Percentiles rank a stretch among this genome's conserved stretches.
These are phyloP conservation scores for Colletotrichum caudatum DNA, from an alignment of 2,329 filamentous ascomycete genomes.

Conservation along the genomic window DNA sequence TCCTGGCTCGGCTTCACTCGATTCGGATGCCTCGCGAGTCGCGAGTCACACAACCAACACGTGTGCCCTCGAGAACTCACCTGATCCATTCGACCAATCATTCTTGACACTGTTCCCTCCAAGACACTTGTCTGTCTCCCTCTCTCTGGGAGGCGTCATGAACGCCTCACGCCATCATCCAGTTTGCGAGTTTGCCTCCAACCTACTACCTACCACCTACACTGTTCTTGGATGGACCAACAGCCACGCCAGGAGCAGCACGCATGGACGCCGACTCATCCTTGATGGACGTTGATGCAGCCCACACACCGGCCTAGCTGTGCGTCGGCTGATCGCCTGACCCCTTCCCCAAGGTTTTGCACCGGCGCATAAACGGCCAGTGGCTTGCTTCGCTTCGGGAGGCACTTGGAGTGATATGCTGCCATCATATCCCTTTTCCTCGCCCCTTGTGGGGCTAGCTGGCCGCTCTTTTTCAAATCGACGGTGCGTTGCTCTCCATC, in stretches of 20 bases:
- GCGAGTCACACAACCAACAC: slow-evolving; percentile 17
- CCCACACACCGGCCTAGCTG: background rate
- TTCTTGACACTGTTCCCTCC: background rate
- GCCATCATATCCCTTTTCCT: slow-evolving; percentile 1
- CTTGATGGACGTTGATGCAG: slow-evolving; percentile 15
- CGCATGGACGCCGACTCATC: slow-evolving; percentile 6
- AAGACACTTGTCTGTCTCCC: background rate
- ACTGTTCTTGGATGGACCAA: slow-evolving; percentile 15
- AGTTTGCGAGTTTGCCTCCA: background rate
- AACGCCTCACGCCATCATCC: slow-evolving; percentile 10
- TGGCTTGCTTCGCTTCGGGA: slow-evolving; percentile 4
- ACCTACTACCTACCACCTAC: background rate
- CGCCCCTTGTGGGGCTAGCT: slow-evolving; percentile 6
- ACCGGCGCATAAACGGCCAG: background rate
- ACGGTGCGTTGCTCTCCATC: slow-evolving; percentile 11
- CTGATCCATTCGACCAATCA: slow-evolving; percentile 27
- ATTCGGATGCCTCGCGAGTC: slow-evolving; percentile 23
- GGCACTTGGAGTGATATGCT: slow-evolving; percentile 5
- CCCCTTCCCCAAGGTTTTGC: background rate
- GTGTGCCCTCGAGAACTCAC: slow-evolving; percentile 2
- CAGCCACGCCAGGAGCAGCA: slow-evolving; percentile 4
- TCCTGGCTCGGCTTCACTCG: slow-evolving; percentile 29
- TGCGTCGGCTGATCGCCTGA: slow-evolving; percentile 1
- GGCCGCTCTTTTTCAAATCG: slow-evolving; percentile 15
- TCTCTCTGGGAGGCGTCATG: background rate